Conservation (phyloP, 805 yeast genomes). For the Deakozyma indianensis region DNA sequence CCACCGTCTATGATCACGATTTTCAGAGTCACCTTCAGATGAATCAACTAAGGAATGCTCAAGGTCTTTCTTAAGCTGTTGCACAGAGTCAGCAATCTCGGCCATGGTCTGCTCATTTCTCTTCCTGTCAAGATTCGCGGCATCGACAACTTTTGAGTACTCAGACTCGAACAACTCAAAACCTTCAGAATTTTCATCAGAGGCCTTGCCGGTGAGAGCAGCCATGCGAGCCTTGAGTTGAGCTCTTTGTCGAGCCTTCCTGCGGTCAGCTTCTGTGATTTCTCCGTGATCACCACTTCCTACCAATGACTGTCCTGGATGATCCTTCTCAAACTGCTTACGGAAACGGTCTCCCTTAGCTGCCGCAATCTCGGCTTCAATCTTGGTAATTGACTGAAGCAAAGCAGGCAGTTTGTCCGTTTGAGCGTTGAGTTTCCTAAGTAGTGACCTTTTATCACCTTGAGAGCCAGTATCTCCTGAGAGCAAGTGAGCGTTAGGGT, state of each 20-base stretch:
- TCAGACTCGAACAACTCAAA: constrained; percentile 41
- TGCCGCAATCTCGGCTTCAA: constrained; percentile 54
- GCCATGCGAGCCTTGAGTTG: constrained; percentile 79
- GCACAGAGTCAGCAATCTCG: constrained; percentile 61
- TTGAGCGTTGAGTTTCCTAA: constrained; percentile 42
- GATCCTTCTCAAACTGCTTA: constrained; percentile 36
- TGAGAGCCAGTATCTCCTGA: constrained; percentile 23
- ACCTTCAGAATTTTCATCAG: constrained; percentile 27
- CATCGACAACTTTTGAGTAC: constrained; percentile 36
- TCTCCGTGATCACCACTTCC: constrained; percentile 86
- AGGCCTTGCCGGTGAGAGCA: constrained; percentile 68
- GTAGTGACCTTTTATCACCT: constrained; percentile 35
- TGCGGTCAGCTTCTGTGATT: constrained; percentile 69
- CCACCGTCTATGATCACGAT: constrained; percentile 55
- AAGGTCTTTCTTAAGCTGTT: constrained; percentile 41
- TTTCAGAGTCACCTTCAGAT: constrained; percentile 16
- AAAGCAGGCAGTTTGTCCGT: constrained; percentile 62
- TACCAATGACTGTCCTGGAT: constrained; percentile 55
- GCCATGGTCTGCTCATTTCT: constrained; percentile 44
- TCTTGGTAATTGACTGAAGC: constrained; percentile 43
- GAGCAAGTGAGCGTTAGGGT: constrained; percentile 11
- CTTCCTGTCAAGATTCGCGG: constrained; percentile 38
- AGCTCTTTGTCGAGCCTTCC: constrained; percentile 69
- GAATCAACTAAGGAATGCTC: constrained; percentile 27
- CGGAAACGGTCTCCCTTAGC: constrained; percentile 54